Base-by-base conservation (phyloP, 495 filamentous ascomycete species). In the Neurospora sp. region DNA sequence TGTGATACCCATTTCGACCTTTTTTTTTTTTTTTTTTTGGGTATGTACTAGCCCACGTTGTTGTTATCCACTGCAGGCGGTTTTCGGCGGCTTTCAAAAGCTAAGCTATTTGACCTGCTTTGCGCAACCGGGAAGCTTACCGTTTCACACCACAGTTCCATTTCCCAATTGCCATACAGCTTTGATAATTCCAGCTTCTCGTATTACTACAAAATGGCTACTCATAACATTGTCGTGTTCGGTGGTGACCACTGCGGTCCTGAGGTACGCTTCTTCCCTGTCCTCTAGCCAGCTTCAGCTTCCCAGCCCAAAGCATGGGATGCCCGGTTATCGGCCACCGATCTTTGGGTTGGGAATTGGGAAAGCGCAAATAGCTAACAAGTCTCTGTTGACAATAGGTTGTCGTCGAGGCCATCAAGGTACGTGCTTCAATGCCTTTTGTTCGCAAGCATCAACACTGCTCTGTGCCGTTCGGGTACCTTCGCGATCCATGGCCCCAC, bases 211-310 rank as follows among this genome's bases (percentile, higher is more conserved):
- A 70, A 72, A 65, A 88, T 88, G 86, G 75, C 85, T 70, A 82
- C 81, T 69, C 82, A 87, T 73, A 88, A 88, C 69, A 88, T 88
- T 76, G 86, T 88, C 35, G 91, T 94, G 65, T 93, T 94, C 79
- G 90, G 83, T 77, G 96, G 96, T 79, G 96, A 99, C 82, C 93
- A 97, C 83, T 94, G 92, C 78, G 96, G 96, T 80, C 96, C 96
- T 14, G 96, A 99, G 90, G 96, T 96, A 80, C 74, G 86, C 77
- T 20, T 41, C 20, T 27, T 17, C 59, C 68, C 40, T 48, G 12
- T 68, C 40, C 53, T 16, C 61, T 39, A 4, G 4, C 12, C 12
- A 37, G 44, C 44, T 27, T 65, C 53, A 65, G 27, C 53, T 61
- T 65, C 53, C 53, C 53, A 8, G 53, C 53, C 27, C 53, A 61